Base-by-base conservation (phyloP, 306 rosid genomes). In the Mimosa bimucronata region DNA sequence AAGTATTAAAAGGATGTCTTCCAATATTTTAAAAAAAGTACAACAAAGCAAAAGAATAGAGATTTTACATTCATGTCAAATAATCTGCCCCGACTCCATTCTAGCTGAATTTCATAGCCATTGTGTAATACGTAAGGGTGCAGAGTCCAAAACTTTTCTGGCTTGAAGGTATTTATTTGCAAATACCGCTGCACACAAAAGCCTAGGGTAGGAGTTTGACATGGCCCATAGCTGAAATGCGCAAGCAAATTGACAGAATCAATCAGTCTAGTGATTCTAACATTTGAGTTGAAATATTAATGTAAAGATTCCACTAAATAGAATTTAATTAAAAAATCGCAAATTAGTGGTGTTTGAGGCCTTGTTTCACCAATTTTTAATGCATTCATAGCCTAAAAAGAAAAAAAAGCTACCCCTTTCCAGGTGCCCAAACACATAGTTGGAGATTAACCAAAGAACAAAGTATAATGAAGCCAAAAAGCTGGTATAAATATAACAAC, bases 141-240 rank as follows among this genome's bases (percentile, higher is more conserved):
- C 82, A 94, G 82, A 77, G 88, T 87, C 98, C 98, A 94, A 87
- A 90, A 94, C 76, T 94, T 92, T 81, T 94, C 98, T 5, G 98
- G 92, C 85, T 92, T 91, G 85, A 94, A 94, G 37, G 97, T 92
- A 80, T 87, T 90, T 55, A 92, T 94, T 87, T 91, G 98, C 83
- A 94, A 78, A 94, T 92, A 88, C 3, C 95, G 95, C 86, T 91
- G 97, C 82, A 94, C 98, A 29, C 98, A 94, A 84, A 94, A 94
- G 79, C 98, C 98, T 65, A 94, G 87, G 44, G 98, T 92, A 26
- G 98, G 98, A 87, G 98, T 92, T 86, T 94, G 98, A 83, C 98
- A 94, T 15, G 98, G 98, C 69, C 98, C 98, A 79, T 94, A 94
- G 77, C 98, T 94, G 97, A 88, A 90, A 89, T 66, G 82, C 58